Conservation (phyloP, 75 land plant species). For the Larix kaempferi region DNA sequence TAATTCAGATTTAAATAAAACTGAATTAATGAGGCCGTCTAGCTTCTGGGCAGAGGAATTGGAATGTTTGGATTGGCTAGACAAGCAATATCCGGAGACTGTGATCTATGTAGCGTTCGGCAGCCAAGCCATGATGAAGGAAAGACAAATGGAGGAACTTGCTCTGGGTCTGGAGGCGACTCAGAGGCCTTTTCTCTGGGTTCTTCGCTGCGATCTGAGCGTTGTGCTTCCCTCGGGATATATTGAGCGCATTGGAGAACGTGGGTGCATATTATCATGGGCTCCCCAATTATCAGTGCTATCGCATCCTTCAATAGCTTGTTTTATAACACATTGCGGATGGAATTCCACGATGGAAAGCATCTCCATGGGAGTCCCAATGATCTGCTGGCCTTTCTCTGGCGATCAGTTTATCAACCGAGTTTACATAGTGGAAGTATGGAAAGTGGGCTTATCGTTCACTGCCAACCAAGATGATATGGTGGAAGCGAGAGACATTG, state of each 20-base stretch:
- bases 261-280: slow-evolving; percentile 8
- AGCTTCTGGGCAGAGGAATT: not conserved
- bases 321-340: slow-evolving; percentile 10
- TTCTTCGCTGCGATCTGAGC: slow-evolving; percentile 4
- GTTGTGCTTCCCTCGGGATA: not conserved
- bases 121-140: not conserved
- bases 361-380: slow-evolving; percentile 10
- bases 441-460: slow-evolving; percentile 7
- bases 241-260: not conserved
- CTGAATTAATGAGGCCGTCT: too few relatives aligned
- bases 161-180: slow-evolving; percentile 7
- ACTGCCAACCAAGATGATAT: not conserved
- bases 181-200: slow-evolving; percentile 3
- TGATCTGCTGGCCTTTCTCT: slow-evolving; percentile 15
- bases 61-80: slow-evolving; percentile 9
- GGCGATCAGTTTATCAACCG: slow-evolving; percentile 15
- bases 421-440: not conserved
- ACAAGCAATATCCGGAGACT: not conserved
- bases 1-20: not conserved
- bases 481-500: too few relatives aligned
- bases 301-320: slow-evolving; percentile 8
- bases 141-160: not conserved
- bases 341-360: slow-evolving; percentile 18
- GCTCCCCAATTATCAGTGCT: slow-evolving; percentile 10
- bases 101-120: slow-evolving; percentile 16